phyloP scores from a whole-genome alignment of 495 filamentous ascomycete genomes.

The Aspergillus coremiiformis region DNA sequence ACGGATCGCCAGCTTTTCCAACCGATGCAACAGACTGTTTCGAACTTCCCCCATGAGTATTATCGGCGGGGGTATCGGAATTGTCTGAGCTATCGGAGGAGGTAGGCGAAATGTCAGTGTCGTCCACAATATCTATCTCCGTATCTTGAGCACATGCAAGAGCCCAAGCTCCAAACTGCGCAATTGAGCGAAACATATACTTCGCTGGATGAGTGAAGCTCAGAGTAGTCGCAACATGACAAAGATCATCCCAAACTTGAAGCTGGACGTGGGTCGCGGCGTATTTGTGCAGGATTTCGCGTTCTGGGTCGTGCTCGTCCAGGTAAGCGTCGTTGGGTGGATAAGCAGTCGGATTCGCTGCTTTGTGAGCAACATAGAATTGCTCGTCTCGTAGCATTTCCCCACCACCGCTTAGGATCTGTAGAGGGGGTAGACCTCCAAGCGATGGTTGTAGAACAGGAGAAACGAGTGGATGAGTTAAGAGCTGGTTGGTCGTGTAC shows the following conservation, averaged over 20 bases:
- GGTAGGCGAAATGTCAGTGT: constrained; percentile 69
- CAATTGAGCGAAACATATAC: constrained; percentile 83
- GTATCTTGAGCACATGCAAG: constrained; percentile 73
- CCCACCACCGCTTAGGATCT: constrained; percentile 79
- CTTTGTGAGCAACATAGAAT: constrained; percentile 91
- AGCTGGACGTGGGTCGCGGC: constrained; percentile 84
- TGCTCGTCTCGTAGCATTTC: constrained; percentile 90
- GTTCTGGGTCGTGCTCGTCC: constrained; percentile 53
- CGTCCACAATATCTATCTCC: constrained; percentile 71
- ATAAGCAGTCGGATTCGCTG: constrained; percentile 69
- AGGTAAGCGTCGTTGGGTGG: constrained; percentile 59
- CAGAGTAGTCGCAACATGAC: constrained; percentile 83
- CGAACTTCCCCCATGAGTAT: constrained; percentile 16
- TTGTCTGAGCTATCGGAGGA: constrained; percentile 48
- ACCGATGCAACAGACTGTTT: constrained; percentile 36
- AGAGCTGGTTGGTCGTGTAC: constrained; percentile 81
- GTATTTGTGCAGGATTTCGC: constrained; percentile 52
- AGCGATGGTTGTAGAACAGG: constrained; percentile 78
- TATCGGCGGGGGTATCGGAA: constrained; percentile 16
- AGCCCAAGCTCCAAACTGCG: constrained; percentile 89
- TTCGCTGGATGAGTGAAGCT: constrained; percentile 93
- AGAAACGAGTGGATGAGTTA: constrained; percentile 84
- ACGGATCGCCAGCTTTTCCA: constrained; percentile 72
- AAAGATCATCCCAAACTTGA: constrained; percentile 94
- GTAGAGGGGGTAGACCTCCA: constrained; percentile 78